phyloP scores from a whole-genome alignment of 1,284 basidiomycete species.

The Melampsora larici-populina region DNA sequence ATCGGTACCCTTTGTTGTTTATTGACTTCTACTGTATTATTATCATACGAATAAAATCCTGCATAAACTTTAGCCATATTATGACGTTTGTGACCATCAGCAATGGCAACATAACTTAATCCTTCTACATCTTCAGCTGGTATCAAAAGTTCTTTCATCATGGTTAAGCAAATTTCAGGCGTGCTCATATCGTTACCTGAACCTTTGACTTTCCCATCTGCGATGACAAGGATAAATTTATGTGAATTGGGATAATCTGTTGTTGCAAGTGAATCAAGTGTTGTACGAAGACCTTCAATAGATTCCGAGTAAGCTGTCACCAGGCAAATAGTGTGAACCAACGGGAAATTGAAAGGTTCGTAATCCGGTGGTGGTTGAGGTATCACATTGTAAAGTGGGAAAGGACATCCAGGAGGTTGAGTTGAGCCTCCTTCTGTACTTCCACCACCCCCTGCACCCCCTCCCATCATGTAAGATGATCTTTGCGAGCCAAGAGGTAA shows the following conservation, averaged over 20 bases:
- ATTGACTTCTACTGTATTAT: conserved; percentile 79
- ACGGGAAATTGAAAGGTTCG: conserved; percentile 92
- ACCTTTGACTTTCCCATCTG: conserved; percentile 98
- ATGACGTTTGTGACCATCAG: conserved; percentile 96
- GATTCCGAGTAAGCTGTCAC: conserved; percentile 99
- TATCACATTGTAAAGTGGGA: conserved; percentile 83
- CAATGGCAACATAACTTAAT: conserved; percentile 96
- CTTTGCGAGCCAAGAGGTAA: conserved; percentile 35
- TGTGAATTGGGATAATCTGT: conserved; percentile 99
- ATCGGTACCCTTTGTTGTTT: conserved; percentile 98
- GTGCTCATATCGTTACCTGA: conserved; percentile 80
- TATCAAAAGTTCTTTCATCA: conserved; percentile 97
- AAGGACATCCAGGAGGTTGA: conserved; percentile 65
- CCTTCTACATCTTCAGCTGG: conserved; percentile 80
- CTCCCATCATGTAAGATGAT: conserved; percentile 32
- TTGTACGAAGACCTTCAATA: conserved; percentile 91
- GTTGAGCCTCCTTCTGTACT: conserved; percentile 16
- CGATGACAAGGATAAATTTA: conserved; percentile 91
- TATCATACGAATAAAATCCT: conserved; percentile 94
- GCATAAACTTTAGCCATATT: conserved; percentile 99
- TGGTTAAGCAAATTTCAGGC: conserved; percentile 87
- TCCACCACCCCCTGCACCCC: conserved; percentile 5
- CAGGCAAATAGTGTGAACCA: conserved; percentile 88
- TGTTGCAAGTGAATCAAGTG: conserved; percentile 92
- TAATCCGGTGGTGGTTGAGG: conserved; percentile 87